phyloP scores from a whole-genome alignment of 345 rosid species.

The Arabis hirsuta region DNA sequence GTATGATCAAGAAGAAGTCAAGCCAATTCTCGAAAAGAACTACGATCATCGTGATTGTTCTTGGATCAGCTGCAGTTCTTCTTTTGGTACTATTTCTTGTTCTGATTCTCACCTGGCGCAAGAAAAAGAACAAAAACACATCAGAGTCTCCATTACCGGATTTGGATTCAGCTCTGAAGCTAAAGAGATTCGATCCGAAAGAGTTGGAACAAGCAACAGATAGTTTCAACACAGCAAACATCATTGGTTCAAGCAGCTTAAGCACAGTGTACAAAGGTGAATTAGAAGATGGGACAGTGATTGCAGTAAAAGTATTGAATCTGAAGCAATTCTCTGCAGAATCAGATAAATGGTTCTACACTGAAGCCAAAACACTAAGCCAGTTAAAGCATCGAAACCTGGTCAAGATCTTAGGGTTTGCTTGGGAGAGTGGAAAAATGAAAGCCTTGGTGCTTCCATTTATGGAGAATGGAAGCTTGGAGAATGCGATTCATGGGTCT shows the following conservation, averaged over 20 bases:
- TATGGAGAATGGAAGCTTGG: slow-evolving; percentile 85
- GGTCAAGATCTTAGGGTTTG: slow-evolving; percentile 77
- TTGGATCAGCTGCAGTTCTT: slow-evolving; percentile 52
- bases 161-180: slow-evolving; percentile 51
- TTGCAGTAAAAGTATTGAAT: slow-evolving; percentile 81
- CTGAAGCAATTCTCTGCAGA: slow-evolving; percentile 68
- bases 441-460: slow-evolving; percentile 77
- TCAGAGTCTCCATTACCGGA: slow-evolving; percentile 50
- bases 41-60: slow-evolving; percentile 45
- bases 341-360: slow-evolving; percentile 73
- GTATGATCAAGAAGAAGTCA: slow-evolving; percentile 50
- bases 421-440: slow-evolving; percentile 84
- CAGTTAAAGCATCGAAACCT: slow-evolving; percentile 75
- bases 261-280: slow-evolving; percentile 85
- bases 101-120: slow-evolving; percentile 37
- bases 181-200: slow-evolving; percentile 59
- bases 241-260: slow-evolving; percentile 74
- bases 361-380: slow-evolving; percentile 74
- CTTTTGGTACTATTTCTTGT: slow-evolving; percentile 46
- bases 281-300: slow-evolving; percentile 58
- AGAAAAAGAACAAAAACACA: slow-evolving; percentile 40
- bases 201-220: slow-evolving; percentile 70
- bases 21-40: slow-evolving; percentile 53
- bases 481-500: slow-evolving; percentile 56
- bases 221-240: slow-evolving; percentile 54